Percentiles rank a stretch among this genome's conserved stretches.
These are phyloP conservation scores for Solanum piurae DNA, from an alignment of 257 asterid genomes.

Conservation along the genomic window DNA sequence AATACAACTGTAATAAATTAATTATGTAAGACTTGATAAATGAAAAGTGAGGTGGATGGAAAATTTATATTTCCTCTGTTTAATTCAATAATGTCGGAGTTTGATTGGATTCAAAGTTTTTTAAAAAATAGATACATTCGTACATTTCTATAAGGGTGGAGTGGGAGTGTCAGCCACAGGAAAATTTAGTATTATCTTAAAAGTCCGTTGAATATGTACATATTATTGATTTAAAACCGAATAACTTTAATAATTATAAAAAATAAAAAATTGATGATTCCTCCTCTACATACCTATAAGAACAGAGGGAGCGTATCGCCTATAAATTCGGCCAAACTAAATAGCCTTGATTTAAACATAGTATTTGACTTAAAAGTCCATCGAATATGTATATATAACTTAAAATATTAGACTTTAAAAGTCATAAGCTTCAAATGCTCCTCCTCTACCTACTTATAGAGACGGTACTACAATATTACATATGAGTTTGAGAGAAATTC, in stretches of 20 bases:
- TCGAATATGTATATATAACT: neutral
- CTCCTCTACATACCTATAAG: neutral
- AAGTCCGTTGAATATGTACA: neutral
- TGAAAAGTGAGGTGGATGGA: neutral
- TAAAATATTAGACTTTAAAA: too few relatives aligned
- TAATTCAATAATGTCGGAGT: neutral
- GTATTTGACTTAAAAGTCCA: neutral
- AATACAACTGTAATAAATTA: neutral
- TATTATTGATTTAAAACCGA: neutral
- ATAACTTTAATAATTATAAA: neutral
- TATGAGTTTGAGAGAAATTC: too few relatives aligned
- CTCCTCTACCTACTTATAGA: too few relatives aligned
- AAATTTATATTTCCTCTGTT: neutral
- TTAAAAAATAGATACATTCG: accelerated
- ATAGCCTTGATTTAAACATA: neutral
- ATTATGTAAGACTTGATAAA: neutral
- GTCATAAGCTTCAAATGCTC: too few relatives aligned
- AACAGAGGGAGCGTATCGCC: neutral
- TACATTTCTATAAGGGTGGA: neutral
- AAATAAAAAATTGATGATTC: too few relatives aligned
- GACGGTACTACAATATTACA: neutral
- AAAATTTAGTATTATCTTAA: neutral
- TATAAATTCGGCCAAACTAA: too few relatives aligned
- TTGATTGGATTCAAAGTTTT: neutral
- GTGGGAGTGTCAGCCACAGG: neutral